Conservation (phyloP, 768 basidiomycete species). For the Tulasnella sp. region DNA sequence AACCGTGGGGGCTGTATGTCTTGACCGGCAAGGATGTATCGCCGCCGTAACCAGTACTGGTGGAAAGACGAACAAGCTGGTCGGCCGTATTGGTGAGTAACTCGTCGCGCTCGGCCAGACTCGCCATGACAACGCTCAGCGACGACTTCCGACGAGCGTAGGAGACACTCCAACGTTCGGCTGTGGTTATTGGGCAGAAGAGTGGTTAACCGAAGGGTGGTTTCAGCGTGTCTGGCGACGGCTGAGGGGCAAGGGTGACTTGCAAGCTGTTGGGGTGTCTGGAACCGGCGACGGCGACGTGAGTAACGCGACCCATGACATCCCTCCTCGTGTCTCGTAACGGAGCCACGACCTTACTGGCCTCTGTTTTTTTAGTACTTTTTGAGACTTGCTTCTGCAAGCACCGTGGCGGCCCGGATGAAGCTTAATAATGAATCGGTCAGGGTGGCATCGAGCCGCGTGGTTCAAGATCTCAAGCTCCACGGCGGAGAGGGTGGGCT, state of each 20-base stretch:
- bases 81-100: slow-evolving; percentile 56
- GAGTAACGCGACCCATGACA: slow-evolving; percentile 33
- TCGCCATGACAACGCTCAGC: not conserved
- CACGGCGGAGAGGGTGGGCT: slow-evolving; percentile 70
- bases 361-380: slow-evolving; percentile 55
- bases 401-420: slow-evolving; percentile 63
- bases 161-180: slow-evolving; percentile 76
- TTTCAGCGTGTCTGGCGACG: slow-evolving; percentile 43
- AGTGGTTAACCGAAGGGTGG: slow-evolving; percentile 50
- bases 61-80: slow-evolving; percentile 76
- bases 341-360: not conserved
- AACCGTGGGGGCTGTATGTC: slow-evolving; percentile 80
- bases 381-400: slow-evolving; percentile 64
- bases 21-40: slow-evolving; percentile 71
- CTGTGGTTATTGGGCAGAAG: slow-evolving; percentile 78
- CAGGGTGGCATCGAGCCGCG: slow-evolving; percentile 49
- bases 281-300: slow-evolving; percentile 86
- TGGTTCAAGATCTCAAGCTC: slow-evolving; percentile 53
- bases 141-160: not conserved
- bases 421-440: slow-evolving; percentile 57
- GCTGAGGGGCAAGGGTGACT: slow-evolving; percentile 36
- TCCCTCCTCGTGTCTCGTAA: not conserved
- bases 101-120: not conserved
- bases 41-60: slow-evolving; percentile 73
- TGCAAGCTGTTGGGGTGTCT: slow-evolving; percentile 62